Conservation (phyloP, 2,329 filamentous ascomycete species). For the Penicillium sp. region DNA sequence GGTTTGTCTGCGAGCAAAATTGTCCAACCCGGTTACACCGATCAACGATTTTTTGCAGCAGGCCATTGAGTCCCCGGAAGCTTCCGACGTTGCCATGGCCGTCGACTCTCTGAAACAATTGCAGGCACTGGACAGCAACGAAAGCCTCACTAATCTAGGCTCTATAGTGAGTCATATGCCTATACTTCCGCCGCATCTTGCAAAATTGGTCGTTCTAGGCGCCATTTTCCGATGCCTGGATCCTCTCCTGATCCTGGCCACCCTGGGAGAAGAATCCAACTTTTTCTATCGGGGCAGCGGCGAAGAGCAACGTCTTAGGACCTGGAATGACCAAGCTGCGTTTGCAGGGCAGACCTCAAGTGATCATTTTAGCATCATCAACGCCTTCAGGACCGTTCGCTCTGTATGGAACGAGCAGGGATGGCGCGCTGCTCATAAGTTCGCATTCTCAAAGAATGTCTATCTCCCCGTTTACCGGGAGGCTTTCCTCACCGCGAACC, state of each 20-base stretch:
- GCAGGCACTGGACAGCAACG: slow-evolving; percentile 46
- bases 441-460: slow-evolving; percentile 25
- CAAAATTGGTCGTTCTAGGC: slow-evolving; percentile 55
- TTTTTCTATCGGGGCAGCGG: slow-evolving; percentile 36
- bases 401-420: slow-evolving; percentile 34
- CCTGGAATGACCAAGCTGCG: slow-evolving; percentile 26
- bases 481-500: slow-evolving; percentile 1
- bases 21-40: slow-evolving; percentile 39
- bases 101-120: slow-evolving; percentile 38
- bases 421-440: slow-evolving; percentile 29
- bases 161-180: slow-evolving; percentile 46
- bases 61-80: slow-evolving; percentile 50
- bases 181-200: slow-evolving; percentile 46
- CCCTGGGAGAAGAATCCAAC: slow-evolving; percentile 35
- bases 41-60: slow-evolving; percentile 47
- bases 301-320: slow-evolving; percentile 26
- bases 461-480: slow-evolving; percentile 10
- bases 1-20: slow-evolving; percentile 48
- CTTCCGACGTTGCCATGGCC: slow-evolving; percentile 40
- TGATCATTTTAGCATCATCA: slow-evolving; percentile 51
- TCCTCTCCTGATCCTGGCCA: slow-evolving; percentile 51
- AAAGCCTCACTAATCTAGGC: slow-evolving; percentile 51
- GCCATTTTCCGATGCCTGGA: slow-evolving; percentile 56
- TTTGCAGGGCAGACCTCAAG: slow-evolving; percentile 43
- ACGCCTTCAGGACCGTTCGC: slow-evolving; percentile 48